These are phyloP conservation scores for Aspergillus ellipticus DNA, from an alignment of 495 filamentous ascomycete species.

Conservation along the genomic window DNA sequence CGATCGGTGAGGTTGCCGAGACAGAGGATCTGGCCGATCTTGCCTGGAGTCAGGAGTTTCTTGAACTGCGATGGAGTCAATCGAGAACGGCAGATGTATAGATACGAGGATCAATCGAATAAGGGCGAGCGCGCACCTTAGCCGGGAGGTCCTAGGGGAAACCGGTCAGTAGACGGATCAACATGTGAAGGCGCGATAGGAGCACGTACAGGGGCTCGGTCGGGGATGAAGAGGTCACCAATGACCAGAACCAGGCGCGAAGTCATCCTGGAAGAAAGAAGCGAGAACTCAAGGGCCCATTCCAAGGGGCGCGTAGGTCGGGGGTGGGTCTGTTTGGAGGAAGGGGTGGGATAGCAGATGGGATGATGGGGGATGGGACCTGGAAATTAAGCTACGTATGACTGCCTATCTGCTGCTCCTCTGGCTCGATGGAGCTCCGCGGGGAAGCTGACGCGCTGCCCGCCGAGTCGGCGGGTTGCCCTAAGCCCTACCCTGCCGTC, in stretches of 20 bases:
- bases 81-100: slow-evolving; percentile 5
- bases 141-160: slow-evolving; percentile 73
- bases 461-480: slow-evolving; percentile 8
- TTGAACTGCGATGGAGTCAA: slow-evolving; percentile 66
- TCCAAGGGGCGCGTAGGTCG: slow-evolving; percentile 17
- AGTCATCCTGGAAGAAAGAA: slow-evolving; percentile 53
- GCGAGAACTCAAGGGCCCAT: slow-evolving; percentile 26
- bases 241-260: slow-evolving; percentile 85
- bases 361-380: not conserved
- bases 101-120: not conserved
- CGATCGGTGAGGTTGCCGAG: slow-evolving; percentile 96
- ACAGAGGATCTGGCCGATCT: slow-evolving; percentile 96
- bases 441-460: slow-evolving; percentile 28
- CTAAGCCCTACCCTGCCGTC: slow-evolving; percentile 29
- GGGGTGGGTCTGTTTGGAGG: not conserved
- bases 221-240: slow-evolving; percentile 96
- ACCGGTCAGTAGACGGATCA: slow-evolving; percentile 18
- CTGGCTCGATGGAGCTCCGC: slow-evolving; percentile 30
- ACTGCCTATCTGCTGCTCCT: slow-evolving; percentile 12
- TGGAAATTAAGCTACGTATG: slow-evolving; percentile 6
- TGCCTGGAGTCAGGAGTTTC: slow-evolving; percentile 95
- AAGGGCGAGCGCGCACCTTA: slow-evolving; percentile 58
- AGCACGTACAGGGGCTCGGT: slow-evolving; percentile 72
- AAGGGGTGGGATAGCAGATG: not conserved
- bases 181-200: not conserved